Evolutionary conservation across 495 filamentous ascomycete genomes (phyloP), one percentile per base, ranked within the genome.

Genomic region (Penicillium macrosclerotiorum): DNA sequence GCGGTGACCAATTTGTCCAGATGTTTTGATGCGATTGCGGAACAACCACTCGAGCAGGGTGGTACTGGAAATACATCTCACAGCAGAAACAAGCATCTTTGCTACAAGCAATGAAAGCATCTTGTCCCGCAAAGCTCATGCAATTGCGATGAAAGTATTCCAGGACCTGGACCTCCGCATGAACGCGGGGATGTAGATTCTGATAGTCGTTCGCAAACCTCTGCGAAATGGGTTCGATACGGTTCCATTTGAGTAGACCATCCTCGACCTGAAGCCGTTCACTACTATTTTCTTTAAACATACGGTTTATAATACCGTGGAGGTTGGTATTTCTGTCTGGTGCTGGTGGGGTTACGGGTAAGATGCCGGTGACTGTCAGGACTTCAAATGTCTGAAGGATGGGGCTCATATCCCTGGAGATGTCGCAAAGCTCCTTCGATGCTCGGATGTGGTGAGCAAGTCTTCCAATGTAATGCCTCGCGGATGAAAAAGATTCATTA

Each of bases 61-160:
- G 40, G 24, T 43, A 32, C 4, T 32, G 17, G 40, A 43, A 43
- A 16, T 43, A 43, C 25, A 43, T 18, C 23, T 43, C 40, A 17
- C 40, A 43, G 16, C 40, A 43, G 7, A 43, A 22, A 14, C 40
- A 43, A 8, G 40, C 40, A 8, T 25, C 26, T 29, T 43, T 43
- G 13, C 40, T 43, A 33, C 40, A 43, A 32, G 40, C 40, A 26
- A 43, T 34, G 27, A 33, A 43, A 20, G 12, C 9, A 14, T 43
- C 40, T 3, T 43, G 4, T 8, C 40, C 26, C 8, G 40, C 40
- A 32, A 43, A 43, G 8, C 18, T 11, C 30, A n/a, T 30, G 4
- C 8, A 7, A n/a, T 17, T 37, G 1, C 7, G 22, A 22, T 37
- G 18, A 16, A 37, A 37, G 35, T 37, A 16, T n/a, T 37, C 35